These are phyloP conservation scores for Golovinomyces cichoracearum DNA, from an alignment of 2,329 filamentous ascomycete species.

Conservation along the genomic window DNA sequence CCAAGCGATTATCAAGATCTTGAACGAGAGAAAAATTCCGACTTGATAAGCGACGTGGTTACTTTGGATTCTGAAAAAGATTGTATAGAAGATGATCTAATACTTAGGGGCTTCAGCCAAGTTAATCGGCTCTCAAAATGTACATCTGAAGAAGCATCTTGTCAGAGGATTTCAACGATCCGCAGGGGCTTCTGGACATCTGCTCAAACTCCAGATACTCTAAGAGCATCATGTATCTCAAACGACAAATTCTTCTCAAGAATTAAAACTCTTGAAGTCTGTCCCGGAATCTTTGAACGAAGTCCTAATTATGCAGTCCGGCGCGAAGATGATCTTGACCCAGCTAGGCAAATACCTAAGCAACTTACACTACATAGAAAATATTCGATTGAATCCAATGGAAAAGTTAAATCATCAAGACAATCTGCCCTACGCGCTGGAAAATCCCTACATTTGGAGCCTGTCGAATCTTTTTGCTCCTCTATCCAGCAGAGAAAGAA, in stretches of 20 bases:
- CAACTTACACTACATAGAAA: neutral
- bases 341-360: slow-evolving; percentile 11
- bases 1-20: slow-evolving; percentile 7
- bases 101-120: slow-evolving; percentile 12
- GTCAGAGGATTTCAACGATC: neutral
- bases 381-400: too few relatives aligned
- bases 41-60: slow-evolving; percentile 10
- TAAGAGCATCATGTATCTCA: neutral
- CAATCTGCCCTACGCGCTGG: too few relatives aligned
- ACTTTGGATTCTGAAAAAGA: slow-evolving; percentile 11
- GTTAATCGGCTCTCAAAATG: slow-evolving; percentile 7
- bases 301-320: neutral
- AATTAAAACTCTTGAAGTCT: too few relatives aligned
- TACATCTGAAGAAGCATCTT: slow-evolving; percentile 3
- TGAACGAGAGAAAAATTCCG: slow-evolving; percentile 4
- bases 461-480: too few relatives aligned
- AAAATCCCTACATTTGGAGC: too few relatives aligned
- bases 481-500: too few relatives aligned
- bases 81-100: slow-evolving; percentile 13
- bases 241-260: neutral
- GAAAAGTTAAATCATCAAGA: too few relatives aligned
- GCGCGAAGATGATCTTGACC: slow-evolving; percentile 9
- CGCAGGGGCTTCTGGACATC: neutral
- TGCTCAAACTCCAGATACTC: neutral
- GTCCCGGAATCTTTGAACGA: neutral